These are phyloP conservation scores for Verticillium klebahnii DNA, from an alignment of 2,329 filamentous ascomycete species.

Conservation along the genomic window DNA sequence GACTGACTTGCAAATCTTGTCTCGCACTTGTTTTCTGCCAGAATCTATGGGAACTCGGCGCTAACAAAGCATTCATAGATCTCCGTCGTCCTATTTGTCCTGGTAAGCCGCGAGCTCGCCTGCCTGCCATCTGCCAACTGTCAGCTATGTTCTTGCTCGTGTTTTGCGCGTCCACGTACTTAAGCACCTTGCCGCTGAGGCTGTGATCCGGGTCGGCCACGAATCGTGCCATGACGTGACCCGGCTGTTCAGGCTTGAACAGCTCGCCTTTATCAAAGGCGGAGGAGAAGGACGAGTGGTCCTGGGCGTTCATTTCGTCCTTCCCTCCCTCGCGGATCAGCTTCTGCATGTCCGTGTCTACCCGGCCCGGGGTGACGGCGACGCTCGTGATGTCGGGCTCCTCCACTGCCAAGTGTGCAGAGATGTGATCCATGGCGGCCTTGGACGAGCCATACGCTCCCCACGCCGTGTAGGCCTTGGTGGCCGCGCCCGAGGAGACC, in stretches of 20 bases:
- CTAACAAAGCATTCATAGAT: constrained; percentile 5
- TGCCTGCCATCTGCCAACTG: constrained; percentile 43
- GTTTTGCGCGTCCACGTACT: constrained; percentile 39
- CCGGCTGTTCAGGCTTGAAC: constrained; percentile 78
- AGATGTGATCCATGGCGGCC: constrained; percentile 77
- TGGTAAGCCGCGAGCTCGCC: constrained; percentile 51
- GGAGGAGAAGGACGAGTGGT: constrained; percentile 64
- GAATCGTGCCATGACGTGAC: constrained; percentile 78
- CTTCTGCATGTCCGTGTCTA: constrained; percentile 89
- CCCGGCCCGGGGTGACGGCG: constrained; percentile 71
- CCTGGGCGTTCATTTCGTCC: constrained; percentile 43
- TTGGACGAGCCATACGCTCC: constrained; percentile 79
- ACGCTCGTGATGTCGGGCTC: constrained; percentile 72
- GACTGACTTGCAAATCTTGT: constrained; percentile 50
- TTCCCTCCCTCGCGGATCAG: constrained; percentile 62
- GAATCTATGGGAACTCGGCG: constrained; percentile 1
- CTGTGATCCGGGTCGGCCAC: constrained; percentile 59
- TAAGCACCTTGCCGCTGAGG: constrained; percentile 73
- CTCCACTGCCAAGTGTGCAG: constrained; percentile 67
- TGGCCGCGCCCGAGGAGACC: constrained; percentile 74
- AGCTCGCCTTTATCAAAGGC: constrained; percentile 68
- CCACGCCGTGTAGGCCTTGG: constrained; percentile 65
- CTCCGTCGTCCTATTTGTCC: constrained; percentile 9
- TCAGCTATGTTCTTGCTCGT: constrained; percentile 16
- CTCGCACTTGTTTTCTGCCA: constrained; percentile 2